Conservation (phyloP, 148 eudicot species). For the Rhododendron simsii region DNA sequence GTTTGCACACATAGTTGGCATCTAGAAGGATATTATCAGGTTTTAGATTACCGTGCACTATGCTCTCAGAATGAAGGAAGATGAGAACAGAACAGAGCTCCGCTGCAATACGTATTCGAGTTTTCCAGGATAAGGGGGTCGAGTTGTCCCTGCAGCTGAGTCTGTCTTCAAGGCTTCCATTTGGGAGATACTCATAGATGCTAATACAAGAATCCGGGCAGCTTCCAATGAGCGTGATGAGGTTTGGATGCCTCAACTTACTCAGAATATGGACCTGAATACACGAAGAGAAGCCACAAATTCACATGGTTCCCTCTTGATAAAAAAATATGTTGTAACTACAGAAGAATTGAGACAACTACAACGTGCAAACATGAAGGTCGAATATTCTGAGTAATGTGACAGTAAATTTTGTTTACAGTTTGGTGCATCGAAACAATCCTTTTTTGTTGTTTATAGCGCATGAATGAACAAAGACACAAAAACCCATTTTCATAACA, state of each 20-base stretch:
- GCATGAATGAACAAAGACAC: too few species aligned
- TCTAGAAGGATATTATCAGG: conserved; percentile 74
- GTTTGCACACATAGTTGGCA: conserved; percentile 51
- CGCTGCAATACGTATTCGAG: conserved; percentile 66
- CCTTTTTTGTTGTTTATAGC: too few species aligned
- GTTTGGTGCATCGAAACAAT: too few species aligned
- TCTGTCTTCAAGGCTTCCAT: conserved; percentile 93
- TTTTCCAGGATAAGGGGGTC: conserved; percentile 76
- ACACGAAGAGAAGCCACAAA: background rate
- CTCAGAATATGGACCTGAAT: conserved; percentile 73
- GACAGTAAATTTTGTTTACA: too few species aligned
- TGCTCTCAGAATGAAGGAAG: conserved; percentile 56
- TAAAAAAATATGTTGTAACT: too few species aligned
- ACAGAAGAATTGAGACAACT: too few species aligned
- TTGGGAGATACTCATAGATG: conserved; percentile 71
- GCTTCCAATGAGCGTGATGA: conserved; percentile 78
- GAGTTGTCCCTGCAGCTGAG: conserved; percentile 63
- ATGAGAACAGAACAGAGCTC: conserved; percentile 82
- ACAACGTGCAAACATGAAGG: too few species aligned
- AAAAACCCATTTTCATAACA: too few species aligned
- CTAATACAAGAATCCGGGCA: conserved; percentile 70
- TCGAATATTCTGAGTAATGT: too few species aligned
- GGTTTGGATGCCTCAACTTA: conserved; percentile 79
- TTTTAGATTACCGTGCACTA: conserved; percentile 77
- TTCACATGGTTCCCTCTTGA: background rate